A percentile compares a stretch with the other conserved stretches of the same genome.
Conservation (phyloP, 106 monocot genomes). For the Ottelia alismoides region DNA sequence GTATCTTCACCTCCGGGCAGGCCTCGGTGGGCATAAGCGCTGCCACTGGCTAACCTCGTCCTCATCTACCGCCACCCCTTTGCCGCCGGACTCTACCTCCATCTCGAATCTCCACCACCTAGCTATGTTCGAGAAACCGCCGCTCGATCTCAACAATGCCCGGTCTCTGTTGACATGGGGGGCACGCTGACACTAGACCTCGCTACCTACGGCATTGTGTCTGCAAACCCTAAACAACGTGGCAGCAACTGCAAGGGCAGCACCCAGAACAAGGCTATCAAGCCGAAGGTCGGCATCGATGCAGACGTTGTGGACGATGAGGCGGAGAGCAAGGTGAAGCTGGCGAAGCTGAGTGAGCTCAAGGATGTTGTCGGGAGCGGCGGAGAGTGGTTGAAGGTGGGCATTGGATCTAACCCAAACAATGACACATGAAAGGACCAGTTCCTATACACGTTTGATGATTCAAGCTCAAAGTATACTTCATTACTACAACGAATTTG, state of each 20-base stretch:
- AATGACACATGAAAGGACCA: no score
- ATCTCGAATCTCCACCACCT: slow-evolving; percentile 8
- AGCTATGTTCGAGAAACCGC: slow-evolving; percentile 16
- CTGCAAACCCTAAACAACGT: no score
- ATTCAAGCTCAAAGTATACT: no score
- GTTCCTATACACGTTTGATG: no score
- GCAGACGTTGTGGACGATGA: slow-evolving; percentile 25
- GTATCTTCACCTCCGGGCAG: slow-evolving; percentile 52
- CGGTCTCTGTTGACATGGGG: slow-evolving; percentile 1
- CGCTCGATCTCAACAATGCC: slow-evolving; percentile 50
- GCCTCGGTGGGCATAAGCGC: slow-evolving; percentile 54
- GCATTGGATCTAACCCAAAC: slow-evolving; percentile 29
- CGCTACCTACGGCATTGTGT: slow-evolving; percentile 15
- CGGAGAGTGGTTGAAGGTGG: slow-evolving; percentile 60
- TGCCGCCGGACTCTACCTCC: slow-evolving; percentile 3
- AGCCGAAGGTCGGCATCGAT: background rate
- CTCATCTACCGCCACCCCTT: background rate
- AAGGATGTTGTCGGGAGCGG: slow-evolving; percentile 35
- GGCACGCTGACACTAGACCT: slow-evolving; percentile 14
- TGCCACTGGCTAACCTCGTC: slow-evolving; percentile 50
- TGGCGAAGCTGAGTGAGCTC: slow-evolving; percentile 54
- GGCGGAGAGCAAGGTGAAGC: slow-evolving; percentile 34
- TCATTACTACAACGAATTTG: no score
- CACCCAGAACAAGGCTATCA: background rate
- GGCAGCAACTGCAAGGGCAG: slow-evolving; percentile 1